Percentiles rank a stretch among this genome's conserved stretches.
Evolutionary conservation across 768 basidiomycete species (phyloP).

Genomic region (Auricularia sp.): DNA sequence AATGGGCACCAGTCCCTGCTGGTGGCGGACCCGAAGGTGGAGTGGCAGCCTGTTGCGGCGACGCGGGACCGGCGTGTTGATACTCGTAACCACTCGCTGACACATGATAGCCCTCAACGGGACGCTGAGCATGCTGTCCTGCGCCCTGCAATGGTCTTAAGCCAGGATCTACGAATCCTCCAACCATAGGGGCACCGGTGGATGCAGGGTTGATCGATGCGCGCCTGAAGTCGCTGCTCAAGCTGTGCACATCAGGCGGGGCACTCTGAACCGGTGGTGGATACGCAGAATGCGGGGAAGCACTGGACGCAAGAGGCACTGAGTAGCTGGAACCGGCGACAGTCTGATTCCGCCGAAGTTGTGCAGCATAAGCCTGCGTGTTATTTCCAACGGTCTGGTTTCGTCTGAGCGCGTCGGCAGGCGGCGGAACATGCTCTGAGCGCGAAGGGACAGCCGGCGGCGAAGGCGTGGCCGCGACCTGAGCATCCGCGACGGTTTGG

Average conservation of each 20-base stretch:
- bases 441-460: too few relatives aligned
- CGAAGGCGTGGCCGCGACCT: too few relatives aligned
- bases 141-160: too few relatives aligned
- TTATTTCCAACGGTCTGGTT: background rate
- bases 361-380: background rate
- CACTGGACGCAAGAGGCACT: background rate
- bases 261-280: too few relatives aligned
- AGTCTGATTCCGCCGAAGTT: background rate
- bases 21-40: slow-evolving; percentile 1
- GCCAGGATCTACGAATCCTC: too few relatives aligned
- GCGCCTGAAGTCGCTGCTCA: too few relatives aligned
- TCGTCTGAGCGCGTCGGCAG: background rate
- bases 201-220: too few relatives aligned
- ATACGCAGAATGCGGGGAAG: background rate
- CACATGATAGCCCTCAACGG: too few relatives aligned
- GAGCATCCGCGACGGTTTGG: background rate
- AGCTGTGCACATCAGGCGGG: too few relatives aligned
- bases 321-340: background rate
- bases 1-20: background rate
- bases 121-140: too few relatives aligned
- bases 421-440: background rate
- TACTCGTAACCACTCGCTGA: background rate
- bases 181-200: too few relatives aligned
- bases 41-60: background rate
- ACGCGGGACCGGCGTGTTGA: background rate